Evolutionary conservation across 129 eudicot species (phyloP).

Genomic region (Pittosporum tobira): DNA sequence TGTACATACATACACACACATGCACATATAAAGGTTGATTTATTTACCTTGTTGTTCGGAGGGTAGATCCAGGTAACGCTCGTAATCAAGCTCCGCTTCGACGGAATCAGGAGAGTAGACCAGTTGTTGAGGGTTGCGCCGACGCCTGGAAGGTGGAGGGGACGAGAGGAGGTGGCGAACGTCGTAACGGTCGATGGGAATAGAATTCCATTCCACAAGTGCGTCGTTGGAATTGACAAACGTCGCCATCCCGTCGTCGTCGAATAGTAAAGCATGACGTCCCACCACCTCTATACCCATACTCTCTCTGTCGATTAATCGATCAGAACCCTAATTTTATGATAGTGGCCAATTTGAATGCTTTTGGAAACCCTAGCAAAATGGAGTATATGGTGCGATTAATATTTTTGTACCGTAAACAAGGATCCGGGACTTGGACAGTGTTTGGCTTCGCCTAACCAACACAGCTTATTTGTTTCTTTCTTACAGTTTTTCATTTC

Average conservation of each 20-base stretch:
- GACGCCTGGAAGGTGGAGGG: constrained; percentile 71
- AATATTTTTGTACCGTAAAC: too few species aligned
- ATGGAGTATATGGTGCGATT: too few species aligned
- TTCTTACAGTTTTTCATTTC: too few species aligned
- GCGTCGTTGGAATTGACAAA: constrained; percentile 87
- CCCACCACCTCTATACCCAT: constrained; percentile 66
- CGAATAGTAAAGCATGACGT: constrained; percentile 86
- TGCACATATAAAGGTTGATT: not conserved
- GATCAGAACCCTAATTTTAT: too few species aligned
- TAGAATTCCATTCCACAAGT: constrained; percentile 88
- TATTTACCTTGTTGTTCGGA: constrained; percentile 46
- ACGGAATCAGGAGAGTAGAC: constrained; percentile 19
- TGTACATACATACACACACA: too few species aligned
- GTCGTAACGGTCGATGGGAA: constrained; percentile 88
- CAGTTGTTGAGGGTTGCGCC: constrained; percentile 34
- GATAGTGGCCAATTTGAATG: not conserved
- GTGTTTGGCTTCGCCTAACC: too few species aligned
- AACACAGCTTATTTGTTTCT: too few species aligned
- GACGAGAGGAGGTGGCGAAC: constrained; percentile 90
- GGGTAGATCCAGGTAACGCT: constrained; percentile 74
- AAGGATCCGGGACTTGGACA: too few species aligned
- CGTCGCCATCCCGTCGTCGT: constrained; percentile 69
- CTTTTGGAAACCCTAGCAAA: constrained; percentile 15
- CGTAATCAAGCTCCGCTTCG: constrained; percentile 52
- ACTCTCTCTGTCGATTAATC: not conserved